A percentile compares a stretch with the other conserved stretches of the same genome.
phyloP scores from a whole-genome alignment of 139 green algal species.

The Nannochloris sp. region DNA sequence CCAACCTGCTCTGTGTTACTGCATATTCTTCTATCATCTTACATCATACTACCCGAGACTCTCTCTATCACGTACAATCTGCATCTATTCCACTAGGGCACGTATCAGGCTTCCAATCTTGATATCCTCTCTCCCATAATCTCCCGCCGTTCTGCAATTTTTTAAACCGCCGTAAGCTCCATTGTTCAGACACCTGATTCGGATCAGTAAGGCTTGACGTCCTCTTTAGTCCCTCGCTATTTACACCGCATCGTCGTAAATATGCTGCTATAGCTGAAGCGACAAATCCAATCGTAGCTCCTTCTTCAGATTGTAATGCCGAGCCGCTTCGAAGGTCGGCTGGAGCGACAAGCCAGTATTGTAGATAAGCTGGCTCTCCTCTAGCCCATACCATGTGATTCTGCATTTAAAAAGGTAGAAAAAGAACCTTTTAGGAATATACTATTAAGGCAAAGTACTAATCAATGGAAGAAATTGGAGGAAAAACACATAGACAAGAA shows the following conservation, averaged over 20 bases:
- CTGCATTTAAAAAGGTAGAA: slow-evolving; percentile 3
- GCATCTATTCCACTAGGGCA: neutral
- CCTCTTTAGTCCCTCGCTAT: neutral
- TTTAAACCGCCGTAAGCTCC: neutral
- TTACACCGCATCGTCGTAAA: neutral
- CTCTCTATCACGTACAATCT: no score
- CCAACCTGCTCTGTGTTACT: no score
- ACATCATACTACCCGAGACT: no score
- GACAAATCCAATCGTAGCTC: neutral
- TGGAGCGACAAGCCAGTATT: slow-evolving; percentile 21
- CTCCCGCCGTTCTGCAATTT: neutral
- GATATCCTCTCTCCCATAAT: neutral
- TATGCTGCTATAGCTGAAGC: neutral
- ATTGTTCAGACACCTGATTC: neutral
- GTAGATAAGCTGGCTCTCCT: slow-evolving; percentile 29
- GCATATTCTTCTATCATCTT: no score
- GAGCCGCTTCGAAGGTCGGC: slow-evolving; percentile 5
- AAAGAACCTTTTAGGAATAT: no score
- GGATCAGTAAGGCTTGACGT: neutral
- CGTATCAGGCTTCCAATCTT: neutral
- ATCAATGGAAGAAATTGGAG: no score
- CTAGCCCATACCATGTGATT: slow-evolving; percentile 30
- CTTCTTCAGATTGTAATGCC: slow-evolving; percentile 25
- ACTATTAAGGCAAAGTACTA: no score
- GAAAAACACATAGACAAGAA: no score